These are phyloP conservation scores for Boletus tomentosulus DNA, from an alignment of 768 basidiomycete genomes.

Conservation along the genomic window DNA sequence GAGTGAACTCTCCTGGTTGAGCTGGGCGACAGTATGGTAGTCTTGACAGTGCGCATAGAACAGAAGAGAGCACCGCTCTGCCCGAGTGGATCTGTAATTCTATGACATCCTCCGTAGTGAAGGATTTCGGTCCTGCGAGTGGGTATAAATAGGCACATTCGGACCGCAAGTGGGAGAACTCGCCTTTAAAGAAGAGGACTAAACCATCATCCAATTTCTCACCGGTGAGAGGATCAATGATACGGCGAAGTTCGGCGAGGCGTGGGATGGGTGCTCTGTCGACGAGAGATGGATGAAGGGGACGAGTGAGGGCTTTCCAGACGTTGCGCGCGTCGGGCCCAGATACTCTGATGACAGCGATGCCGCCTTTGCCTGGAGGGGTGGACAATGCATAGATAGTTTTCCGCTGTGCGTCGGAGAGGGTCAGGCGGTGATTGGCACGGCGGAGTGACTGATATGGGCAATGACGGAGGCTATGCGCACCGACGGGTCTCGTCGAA, in stretches of 20 bases:
- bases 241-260: slow-evolving; percentile 64
- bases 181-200: slow-evolving; percentile 79
- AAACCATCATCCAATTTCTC: slow-evolving; percentile 76
- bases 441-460: slow-evolving; percentile 12
- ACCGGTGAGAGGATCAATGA: slow-evolving; percentile 57
- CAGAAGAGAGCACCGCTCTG: slow-evolving; percentile 68
- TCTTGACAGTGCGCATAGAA: slow-evolving; percentile 58
- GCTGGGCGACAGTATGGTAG: slow-evolving; percentile 71
- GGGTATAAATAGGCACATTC: neutral
- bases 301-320: slow-evolving; percentile 56
- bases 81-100: slow-evolving; percentile 89
- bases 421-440: slow-evolving; percentile 11
- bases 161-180: slow-evolving; percentile 9
- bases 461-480: slow-evolving; percentile 15
- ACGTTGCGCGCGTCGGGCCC: slow-evolving; percentile 68
- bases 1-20: slow-evolving; percentile 85
- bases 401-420: slow-evolving; percentile 50
- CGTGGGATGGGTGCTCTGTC: slow-evolving; percentile 48
- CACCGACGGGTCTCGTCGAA: slow-evolving; percentile 14
- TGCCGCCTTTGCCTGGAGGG: slow-evolving; percentile 79
- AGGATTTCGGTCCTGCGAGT: slow-evolving; percentile 64
- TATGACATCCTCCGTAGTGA: slow-evolving; percentile 77
- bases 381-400: slow-evolving; percentile 91
- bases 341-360: slow-evolving; percentile 79
- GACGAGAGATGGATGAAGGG: slow-evolving; percentile 7